phyloP scores from a whole-genome alignment of 495 filamentous ascomycete genomes.

The Hypoxylon fragiforme region DNA sequence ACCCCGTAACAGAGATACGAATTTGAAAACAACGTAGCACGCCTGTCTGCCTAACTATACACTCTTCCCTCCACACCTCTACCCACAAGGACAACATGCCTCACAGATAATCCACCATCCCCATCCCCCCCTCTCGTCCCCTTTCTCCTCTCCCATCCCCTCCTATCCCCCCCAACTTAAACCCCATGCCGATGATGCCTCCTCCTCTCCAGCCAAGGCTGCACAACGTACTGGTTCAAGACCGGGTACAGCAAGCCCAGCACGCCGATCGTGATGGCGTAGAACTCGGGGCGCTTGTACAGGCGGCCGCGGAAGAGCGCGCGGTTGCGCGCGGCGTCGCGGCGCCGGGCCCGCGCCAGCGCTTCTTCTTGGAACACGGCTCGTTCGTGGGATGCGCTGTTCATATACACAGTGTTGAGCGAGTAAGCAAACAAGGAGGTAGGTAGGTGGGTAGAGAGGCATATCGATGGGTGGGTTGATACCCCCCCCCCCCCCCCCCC shows the following conservation, averaged over 20 bases:
- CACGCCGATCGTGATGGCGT: slow-evolving; percentile 22
- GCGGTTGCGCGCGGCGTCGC: slow-evolving; percentile 26
- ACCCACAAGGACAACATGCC: too few relatives aligned
- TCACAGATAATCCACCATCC: too few relatives aligned
- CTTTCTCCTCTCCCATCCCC: neutral
- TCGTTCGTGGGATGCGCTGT: slow-evolving; percentile 30
- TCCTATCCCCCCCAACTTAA: neutral
- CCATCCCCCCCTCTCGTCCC: neutral
- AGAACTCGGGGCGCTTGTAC: slow-evolving; percentile 26
- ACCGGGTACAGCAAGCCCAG: slow-evolving; percentile 21
- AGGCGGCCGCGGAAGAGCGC: slow-evolving; percentile 24
- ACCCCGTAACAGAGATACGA: too few relatives aligned
- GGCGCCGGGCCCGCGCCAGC: slow-evolving; percentile 18
- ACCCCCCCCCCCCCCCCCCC: too few relatives aligned
- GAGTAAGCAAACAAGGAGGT: neutral
- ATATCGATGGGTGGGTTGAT: neutral
- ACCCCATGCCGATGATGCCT: neutral
- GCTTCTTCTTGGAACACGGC: slow-evolving; percentile 31
- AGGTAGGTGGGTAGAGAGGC: neutral
- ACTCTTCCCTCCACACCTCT: too few relatives aligned
- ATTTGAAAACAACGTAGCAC: too few relatives aligned
- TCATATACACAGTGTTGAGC: neutral
- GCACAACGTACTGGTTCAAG: slow-evolving; percentile 22
- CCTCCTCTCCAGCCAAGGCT: slow-evolving; percentile 3
- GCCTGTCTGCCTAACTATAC: too few relatives aligned